A percentile compares a stretch with the other conserved stretches of the same genome.
phyloP scores from a whole-genome alignment of 306 rosid genomes.

The Chamaecrista fasciculata region DNA sequence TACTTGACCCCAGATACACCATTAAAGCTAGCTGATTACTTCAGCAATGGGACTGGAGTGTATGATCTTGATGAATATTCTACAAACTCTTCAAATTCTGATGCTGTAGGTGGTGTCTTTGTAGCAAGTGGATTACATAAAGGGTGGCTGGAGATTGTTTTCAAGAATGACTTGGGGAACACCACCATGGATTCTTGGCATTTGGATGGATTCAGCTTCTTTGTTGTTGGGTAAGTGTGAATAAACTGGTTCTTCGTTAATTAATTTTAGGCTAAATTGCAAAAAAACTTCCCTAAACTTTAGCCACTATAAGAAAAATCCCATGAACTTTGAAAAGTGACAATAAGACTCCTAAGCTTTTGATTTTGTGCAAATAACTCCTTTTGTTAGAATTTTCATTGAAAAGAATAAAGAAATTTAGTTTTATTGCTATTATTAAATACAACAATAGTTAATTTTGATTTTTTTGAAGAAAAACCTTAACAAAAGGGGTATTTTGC shows the following conservation, averaged over 20 bases:
- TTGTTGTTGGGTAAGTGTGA: slow-evolving; percentile 61
- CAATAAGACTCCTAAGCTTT: too few relatives aligned
- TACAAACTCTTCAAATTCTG: slow-evolving; percentile 39
- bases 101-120: slow-evolving; percentile 49
- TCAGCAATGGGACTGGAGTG: slow-evolving; percentile 54
- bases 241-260: background rate
- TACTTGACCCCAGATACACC: slow-evolving; percentile 62
- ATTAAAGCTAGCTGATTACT: slow-evolving; percentile 69
- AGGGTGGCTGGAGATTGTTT: slow-evolving; percentile 74
- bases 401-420: too few relatives aligned
- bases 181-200: slow-evolving; percentile 76
- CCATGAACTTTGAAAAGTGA: too few relatives aligned
- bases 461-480: too few relatives aligned
- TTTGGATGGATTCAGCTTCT: slow-evolving; percentile 77
- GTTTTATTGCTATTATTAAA: too few relatives aligned
- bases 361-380: too few relatives aligned
- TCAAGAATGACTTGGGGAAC: slow-evolving; percentile 43
- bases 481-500: too few relatives aligned
- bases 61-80: slow-evolving; percentile 62
- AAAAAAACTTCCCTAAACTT: too few relatives aligned
- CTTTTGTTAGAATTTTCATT: too few relatives aligned
- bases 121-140: slow-evolving; percentile 60
- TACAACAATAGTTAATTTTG: too few relatives aligned
- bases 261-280: too few relatives aligned
- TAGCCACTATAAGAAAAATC: too few relatives aligned